These are phyloP conservation scores for Hypoxylon lenormandii DNA, from an alignment of 495 filamentous ascomycete genomes.

Conservation along the genomic window DNA sequence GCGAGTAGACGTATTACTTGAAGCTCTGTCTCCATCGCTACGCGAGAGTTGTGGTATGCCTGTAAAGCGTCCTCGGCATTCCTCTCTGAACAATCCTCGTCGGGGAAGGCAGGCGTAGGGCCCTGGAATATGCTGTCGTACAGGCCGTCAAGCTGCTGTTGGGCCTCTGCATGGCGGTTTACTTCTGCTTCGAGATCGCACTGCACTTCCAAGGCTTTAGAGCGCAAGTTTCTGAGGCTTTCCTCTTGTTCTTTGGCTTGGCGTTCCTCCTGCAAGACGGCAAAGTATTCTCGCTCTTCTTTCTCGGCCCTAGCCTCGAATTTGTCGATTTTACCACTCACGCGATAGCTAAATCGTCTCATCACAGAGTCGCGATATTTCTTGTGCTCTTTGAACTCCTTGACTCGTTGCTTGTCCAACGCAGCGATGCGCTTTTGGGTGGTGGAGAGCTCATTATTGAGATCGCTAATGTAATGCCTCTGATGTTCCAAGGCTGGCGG, in stretches of 20 bases:
- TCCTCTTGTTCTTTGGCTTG: slow-evolving; percentile 53
- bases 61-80: slow-evolving; percentile 15
- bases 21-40: slow-evolving; percentile 41
- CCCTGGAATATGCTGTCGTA: slow-evolving; percentile 61
- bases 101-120: slow-evolving; percentile 60
- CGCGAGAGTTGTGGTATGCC: slow-evolving; percentile 45
- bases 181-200: slow-evolving; percentile 44
- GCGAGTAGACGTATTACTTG: slow-evolving; percentile 46
- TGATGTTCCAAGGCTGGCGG: slow-evolving; percentile 55
- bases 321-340: slow-evolving; percentile 57
- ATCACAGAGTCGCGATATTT: slow-evolving; percentile 62
- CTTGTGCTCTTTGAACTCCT: slow-evolving; percentile 62
- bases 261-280: slow-evolving; percentile 57
- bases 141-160: slow-evolving; percentile 55
- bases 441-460: slow-evolving; percentile 50
- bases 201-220: slow-evolving; percentile 41
- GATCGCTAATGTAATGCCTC: slow-evolving; percentile 53
- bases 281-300: slow-evolving; percentile 64
- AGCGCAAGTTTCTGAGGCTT: slow-evolving; percentile 46
- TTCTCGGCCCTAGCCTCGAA: slow-evolving; percentile 59
- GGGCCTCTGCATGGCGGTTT: slow-evolving; percentile 50
- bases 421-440: slow-evolving; percentile 34
- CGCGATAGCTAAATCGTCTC: slow-evolving; percentile 59
- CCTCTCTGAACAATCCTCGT: slow-evolving; percentile 59
- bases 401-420: slow-evolving; percentile 49